Conservation (phyloP, 2,329 filamentous ascomycete species). For the Cercospora berteroae region DNA sequence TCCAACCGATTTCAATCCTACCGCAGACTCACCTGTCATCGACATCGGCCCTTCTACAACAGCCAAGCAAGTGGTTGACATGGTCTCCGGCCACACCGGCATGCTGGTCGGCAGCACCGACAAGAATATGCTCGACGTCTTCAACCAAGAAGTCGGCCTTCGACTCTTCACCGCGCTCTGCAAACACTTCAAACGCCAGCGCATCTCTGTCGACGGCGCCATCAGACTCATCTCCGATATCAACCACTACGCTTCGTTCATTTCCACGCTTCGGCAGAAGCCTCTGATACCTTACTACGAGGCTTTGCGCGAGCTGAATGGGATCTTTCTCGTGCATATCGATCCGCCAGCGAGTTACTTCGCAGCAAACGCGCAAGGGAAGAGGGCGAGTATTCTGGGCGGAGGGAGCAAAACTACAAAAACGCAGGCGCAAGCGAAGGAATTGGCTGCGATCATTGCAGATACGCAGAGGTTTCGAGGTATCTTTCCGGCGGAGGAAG, state of each 20-base stretch:
- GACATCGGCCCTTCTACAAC: slow-evolving; percentile 76
- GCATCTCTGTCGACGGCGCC: slow-evolving; percentile 83
- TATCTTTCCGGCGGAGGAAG: slow-evolving; percentile 92
- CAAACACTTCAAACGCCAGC: slow-evolving; percentile 96
- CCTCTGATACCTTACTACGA: slow-evolving; percentile 87
- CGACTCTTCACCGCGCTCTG: slow-evolving; percentile 88
- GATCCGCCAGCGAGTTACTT: slow-evolving; percentile 35
- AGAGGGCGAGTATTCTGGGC: slow-evolving; percentile 30
- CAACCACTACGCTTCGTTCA: slow-evolving; percentile 86
- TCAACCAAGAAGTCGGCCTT: slow-evolving; percentile 94
- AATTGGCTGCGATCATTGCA: slow-evolving; percentile 91
- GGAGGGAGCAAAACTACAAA: slow-evolving; percentile 24
- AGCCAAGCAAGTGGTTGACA: slow-evolving; percentile 74
- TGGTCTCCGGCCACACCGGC: slow-evolving; percentile 82
- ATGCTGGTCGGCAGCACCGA: slow-evolving; percentile 95
- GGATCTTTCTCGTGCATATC: slow-evolving; percentile 86
- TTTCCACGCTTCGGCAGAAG: slow-evolving; percentile 75
- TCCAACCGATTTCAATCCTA: slow-evolving; percentile 87
- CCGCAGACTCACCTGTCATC: slow-evolving; percentile 36
- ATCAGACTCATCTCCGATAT: slow-evolving; percentile 94
- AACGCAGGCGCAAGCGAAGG: slow-evolving; percentile 77
- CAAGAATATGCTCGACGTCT: slow-evolving; percentile 97
- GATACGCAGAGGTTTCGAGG: slow-evolving; percentile 87
- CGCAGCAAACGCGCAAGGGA: slow-evolving; percentile 22
- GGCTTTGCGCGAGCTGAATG: slow-evolving; percentile 84